Base-by-base conservation (phyloP, 2,329 filamentous ascomycete genomes). In the Chaetomium strumarium region DNA sequence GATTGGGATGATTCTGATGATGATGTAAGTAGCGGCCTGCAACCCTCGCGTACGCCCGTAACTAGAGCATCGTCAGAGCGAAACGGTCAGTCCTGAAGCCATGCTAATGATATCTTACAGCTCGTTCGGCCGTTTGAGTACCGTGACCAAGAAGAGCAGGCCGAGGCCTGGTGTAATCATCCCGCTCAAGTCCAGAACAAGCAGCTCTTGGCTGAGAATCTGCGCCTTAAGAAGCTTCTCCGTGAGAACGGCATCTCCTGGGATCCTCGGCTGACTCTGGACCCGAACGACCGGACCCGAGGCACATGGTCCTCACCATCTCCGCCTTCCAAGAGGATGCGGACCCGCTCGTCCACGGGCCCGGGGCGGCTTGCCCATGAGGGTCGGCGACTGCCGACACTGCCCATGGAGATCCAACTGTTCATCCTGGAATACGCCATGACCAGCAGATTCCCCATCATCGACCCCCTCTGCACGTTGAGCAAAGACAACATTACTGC, bases 381-480 rank as follows among this genome's bases (percentile, higher is more conserved):
- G 4, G 24, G 30, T 10, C 42, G 19, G n/a, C 49, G 44, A 14
- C 46, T 72, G 37, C 76, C 75, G 1, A 67, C 71, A 38, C 67
- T 81, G 11, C 78, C 79, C 1, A 72, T 71, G 29, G 79, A 81
- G 63, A 70, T 81, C 41, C 69, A 78, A 47, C 63, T 81, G 24
- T 70, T 71, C 33, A 75, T 82, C 46, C 68, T 81, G 43, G 71
- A 72, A 39, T 78, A 75, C 59, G 72, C 78, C 29, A 54, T 82
- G 63, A 75, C 72, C 24, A 76, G 75, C 59, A 62, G 69, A 1
- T 54, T 68, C 31, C 73, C 79, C 31, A 78, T 82, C 56, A 68
- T 81, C 45, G 78, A 82, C 53, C 79, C 79, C 2, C 67, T 82
- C 40, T 76, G 69, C 45, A 72, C 71, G 49, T 58, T 69, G 17